phyloP scores from a whole-genome alignment of 805 yeast species.

The Schwanniomyces polymorphus region DNA sequence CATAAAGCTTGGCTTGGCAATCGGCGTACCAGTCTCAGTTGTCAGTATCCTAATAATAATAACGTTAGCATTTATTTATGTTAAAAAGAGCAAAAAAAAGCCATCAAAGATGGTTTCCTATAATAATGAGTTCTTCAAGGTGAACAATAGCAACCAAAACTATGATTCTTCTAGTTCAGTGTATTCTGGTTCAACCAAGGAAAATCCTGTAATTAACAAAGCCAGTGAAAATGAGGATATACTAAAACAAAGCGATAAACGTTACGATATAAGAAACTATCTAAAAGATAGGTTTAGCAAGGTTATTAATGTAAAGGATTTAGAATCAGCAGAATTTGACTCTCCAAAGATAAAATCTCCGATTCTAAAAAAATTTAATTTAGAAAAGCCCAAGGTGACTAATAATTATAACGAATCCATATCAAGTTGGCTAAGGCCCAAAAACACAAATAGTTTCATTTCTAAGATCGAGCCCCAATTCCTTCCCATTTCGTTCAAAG shows the following conservation, averaged over 20 bases:
- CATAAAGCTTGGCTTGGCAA: constrained; percentile 27
- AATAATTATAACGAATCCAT: not conserved
- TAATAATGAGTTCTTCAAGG: constrained; percentile 6
- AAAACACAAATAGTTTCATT: constrained; percentile 3
- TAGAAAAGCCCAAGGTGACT: constrained; percentile 13
- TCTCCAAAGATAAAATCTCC: constrained; percentile 22
- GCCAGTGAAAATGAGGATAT: constrained; percentile 1
- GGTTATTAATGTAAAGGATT: constrained; percentile 20
- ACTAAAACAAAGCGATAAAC: constrained; percentile 4
- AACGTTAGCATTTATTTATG: constrained; percentile 18
- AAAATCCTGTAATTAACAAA: not conserved
- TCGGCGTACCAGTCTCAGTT: constrained; percentile 32
- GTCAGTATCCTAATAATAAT: constrained; percentile 20
- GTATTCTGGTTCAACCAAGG: not conserved
- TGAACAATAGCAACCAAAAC: not conserved
- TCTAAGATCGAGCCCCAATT: constrained; percentile 2
- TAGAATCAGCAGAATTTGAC: constrained; percentile 1
- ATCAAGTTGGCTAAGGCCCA: constrained; percentile 1
- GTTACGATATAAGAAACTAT: constrained; percentile 14
- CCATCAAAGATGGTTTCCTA: constrained; percentile 9
- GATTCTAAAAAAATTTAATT: constrained; percentile 31
- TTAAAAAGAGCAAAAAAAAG: constrained; percentile 13
- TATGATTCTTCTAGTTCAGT: constrained; percentile 1
- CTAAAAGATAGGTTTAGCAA: constrained; percentile 23
- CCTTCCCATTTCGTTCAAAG: constrained; percentile 1